These are phyloP conservation scores for Candida lessepsii DNA, from an alignment of 805 yeast species.

Conservation along the genomic window DNA sequence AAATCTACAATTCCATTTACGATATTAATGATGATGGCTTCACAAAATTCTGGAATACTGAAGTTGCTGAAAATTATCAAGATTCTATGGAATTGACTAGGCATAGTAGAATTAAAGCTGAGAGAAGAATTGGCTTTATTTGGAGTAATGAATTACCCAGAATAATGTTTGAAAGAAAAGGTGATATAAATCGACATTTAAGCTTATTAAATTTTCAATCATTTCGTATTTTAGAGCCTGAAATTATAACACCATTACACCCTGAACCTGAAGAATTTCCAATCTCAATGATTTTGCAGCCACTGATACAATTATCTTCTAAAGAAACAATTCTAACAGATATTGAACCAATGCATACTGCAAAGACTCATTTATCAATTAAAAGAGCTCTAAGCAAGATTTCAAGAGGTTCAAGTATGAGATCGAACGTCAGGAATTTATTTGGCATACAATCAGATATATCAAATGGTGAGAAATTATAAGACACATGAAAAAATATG, in stretches of 20 bases:
- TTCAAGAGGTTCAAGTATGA: slow-evolving; percentile 7
- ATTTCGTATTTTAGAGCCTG: too few relatives aligned
- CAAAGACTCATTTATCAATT: slow-evolving; percentile 1
- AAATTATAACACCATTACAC: too few relatives aligned
- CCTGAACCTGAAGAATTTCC: too few relatives aligned
- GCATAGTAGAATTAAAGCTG: slow-evolving; percentile 12
- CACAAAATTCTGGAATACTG: slow-evolving; percentile 7
- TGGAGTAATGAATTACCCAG: slow-evolving; percentile 14
- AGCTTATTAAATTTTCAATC: slow-evolving; percentile 7
- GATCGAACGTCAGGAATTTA: neutral
- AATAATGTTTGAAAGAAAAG: slow-evolving; percentile 6
- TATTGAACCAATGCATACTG: slow-evolving; percentile 7
- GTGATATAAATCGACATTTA: slow-evolving; percentile 4
- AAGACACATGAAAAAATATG: neutral
- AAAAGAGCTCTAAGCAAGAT: neutral
- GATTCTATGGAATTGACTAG: slow-evolving; percentile 7
- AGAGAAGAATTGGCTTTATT: slow-evolving; percentile 11
- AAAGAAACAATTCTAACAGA: neutral
- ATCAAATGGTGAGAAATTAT: neutral
- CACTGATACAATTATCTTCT: slow-evolving; percentile 9
- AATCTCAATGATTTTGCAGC: slow-evolving; percentile 1
- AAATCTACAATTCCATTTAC: slow-evolving; percentile 7
- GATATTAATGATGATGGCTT: neutral
- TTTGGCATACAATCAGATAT: slow-evolving; percentile 1
- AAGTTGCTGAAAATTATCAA: slow-evolving; percentile 1